Conservation (phyloP, 1,284 basidiomycete genomes). For the Hypsizygus ulmarius region DNA sequence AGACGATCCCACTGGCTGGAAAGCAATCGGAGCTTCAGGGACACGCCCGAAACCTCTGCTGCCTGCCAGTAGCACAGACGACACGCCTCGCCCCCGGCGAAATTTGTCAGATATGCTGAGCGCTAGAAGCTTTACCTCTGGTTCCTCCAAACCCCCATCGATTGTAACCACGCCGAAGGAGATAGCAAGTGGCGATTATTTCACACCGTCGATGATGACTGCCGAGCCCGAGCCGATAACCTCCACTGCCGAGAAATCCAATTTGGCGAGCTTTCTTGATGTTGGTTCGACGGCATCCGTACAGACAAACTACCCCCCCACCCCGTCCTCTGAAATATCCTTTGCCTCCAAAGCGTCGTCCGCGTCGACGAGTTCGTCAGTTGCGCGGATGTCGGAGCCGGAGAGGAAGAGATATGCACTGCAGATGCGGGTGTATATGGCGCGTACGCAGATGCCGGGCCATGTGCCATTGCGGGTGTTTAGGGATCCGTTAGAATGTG, state of each 20-base stretch:
- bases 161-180: neutral
- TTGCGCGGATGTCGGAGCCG: conserved; percentile 37
- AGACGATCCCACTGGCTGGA: conserved; percentile 57
- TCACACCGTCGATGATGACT: conserved; percentile 21
- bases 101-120: conserved; percentile 15
- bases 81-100: conserved; percentile 13
- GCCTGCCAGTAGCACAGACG: conserved; percentile 11
- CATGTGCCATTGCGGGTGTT: conserved; percentile 63
- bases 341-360: conserved; percentile 14
- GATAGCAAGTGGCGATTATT: conserved; percentile 18
- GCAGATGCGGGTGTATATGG: conserved; percentile 59
- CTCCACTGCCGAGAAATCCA: neutral
- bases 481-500: conserved; percentile 61
- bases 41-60: conserved; percentile 23
- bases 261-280: neutral
- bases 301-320: conserved; percentile 5
- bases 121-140: neutral
- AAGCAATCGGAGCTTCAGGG: conserved; percentile 26
- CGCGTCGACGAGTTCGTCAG: conserved; percentile 19
- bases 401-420: conserved; percentile 56
- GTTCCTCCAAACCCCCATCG: neutral
- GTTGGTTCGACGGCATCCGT: conserved; percentile 1
- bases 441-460: conserved; percentile 52
- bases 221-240: conserved; percentile 26
- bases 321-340: conserved; percentile 14